Conservation (phyloP, 352 stramenopile species). For the Phytophthora foliorum region DNA sequence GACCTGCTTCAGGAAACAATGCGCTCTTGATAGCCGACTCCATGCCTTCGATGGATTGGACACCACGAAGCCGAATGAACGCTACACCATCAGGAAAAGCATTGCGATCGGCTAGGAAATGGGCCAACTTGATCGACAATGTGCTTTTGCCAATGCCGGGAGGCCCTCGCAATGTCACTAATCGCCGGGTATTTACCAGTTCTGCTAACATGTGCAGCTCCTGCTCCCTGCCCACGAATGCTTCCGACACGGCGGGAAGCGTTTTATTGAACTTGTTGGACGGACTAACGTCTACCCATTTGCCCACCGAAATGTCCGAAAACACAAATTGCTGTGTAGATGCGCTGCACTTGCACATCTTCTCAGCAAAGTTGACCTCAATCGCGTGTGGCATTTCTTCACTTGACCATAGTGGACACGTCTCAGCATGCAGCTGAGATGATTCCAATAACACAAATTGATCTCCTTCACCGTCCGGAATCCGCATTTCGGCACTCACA, state of each 20-base stretch:
- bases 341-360: conserved; percentile 65
- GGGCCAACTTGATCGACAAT: conserved; percentile 72
- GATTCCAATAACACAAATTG: conserved; percentile 86
- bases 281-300: conserved; percentile 80
- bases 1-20: conserved; percentile 67
- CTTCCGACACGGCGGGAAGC: conserved; percentile 69
- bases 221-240: conserved; percentile 80
- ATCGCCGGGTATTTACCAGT: conserved; percentile 63
- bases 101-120: conserved; percentile 79
- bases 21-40: conserved; percentile 80
- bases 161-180: conserved; percentile 79
- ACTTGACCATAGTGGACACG: conserved; percentile 50
- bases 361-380: conserved; percentile 60
- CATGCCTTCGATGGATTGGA: conserved; percentile 77
- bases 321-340: conserved; percentile 72
- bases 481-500: conserved; percentile 76
- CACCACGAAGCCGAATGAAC: conserved; percentile 74
- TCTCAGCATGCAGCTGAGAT: conserved; percentile 64
- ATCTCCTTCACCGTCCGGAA: conserved; percentile 68
- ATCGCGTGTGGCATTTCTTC: conserved; percentile 45
- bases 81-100: conserved; percentile 80
- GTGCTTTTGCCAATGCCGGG: conserved; percentile 86
- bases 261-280: conserved; percentile 77
- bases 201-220: conserved; percentile 77
- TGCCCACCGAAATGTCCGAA: conserved; percentile 74